Evolutionary conservation across 495 filamentous ascomycete genomes (phyloP), one percentile per base, ranked within the genome.

Genomic region (Tuber microsphaerosporum): DNA sequence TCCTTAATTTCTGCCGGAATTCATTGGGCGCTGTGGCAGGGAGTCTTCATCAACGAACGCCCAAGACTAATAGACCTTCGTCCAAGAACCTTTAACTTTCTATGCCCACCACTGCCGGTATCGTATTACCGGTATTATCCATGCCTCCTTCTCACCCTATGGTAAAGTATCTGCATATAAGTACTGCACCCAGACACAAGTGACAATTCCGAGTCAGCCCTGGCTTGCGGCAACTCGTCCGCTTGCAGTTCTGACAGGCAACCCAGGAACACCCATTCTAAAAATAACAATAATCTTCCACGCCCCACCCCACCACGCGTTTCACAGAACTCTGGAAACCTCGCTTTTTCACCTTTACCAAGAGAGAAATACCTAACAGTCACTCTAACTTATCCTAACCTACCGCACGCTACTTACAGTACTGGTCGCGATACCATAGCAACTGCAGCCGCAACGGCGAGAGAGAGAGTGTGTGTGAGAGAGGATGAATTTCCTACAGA

Each of bases 401-500:
- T 31, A 65, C 56, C n/a, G 9, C 1, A 65, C n/a, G 22, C 56
- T 20, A 20, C 45, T 56, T 22, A 56, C 7, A 12, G 48, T 56
- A 5, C 48, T 56, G 48, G 48, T 2, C 48, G 19, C 48, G 48
- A 22, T 10, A 56, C 42, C 42, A 2, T 43, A 43, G 42, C 48
- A 56, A 34, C 26, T 7, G 26, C 26, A 34, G 14, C 56, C 12
- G 26, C 26, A 34, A 34, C 56, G 10, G 26, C 26, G 56, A 16
- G 12, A 6, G 26, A 4, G 51, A 31, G 51, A 1, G 46, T 22
- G 46, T 8, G 46, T 14, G 51, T 39, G 37, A 41, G 39, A 17
- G 44, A 72, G 71, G 65, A 83, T 83, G 81, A 83, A 83, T 74
- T 92, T 99, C 81, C 86, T 99, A 70, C 91, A 92, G 76, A 93